A percentile compares a stretch with the other conserved stretches of the same genome.
These are phyloP conservation scores for Cercospora sp. DNA, from an alignment of 2,329 filamentous ascomycete species.

Conservation along the genomic window DNA sequence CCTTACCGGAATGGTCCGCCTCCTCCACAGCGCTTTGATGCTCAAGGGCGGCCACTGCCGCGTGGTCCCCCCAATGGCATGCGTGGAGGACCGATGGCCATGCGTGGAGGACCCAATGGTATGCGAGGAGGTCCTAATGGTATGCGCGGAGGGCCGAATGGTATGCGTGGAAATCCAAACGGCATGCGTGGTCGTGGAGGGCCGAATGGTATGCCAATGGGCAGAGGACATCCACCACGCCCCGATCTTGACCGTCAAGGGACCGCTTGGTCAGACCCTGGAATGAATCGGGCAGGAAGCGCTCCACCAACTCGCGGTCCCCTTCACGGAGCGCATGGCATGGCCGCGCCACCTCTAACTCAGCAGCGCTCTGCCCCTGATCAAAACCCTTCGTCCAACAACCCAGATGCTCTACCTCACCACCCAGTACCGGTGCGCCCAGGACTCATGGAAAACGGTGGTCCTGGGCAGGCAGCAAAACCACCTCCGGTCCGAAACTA, in stretches of 20 bases:
- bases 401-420: constrained; percentile 57
- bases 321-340: background rate
- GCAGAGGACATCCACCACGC: constrained; percentile 19
- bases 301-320: constrained; percentile 28
- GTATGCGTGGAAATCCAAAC: constrained; percentile 1
- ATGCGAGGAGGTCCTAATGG: constrained; percentile 7
- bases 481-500: constrained; percentile 58
- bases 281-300: constrained; percentile 26
- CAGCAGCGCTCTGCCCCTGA: constrained; percentile 31
- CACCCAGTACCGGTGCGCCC: constrained; percentile 56
- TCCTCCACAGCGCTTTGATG: constrained; percentile 23
- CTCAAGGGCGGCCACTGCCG: constrained; percentile 10
- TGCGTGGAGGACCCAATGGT: constrained; percentile 5
- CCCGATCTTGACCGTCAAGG: constrained; percentile 29
- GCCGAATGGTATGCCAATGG: constrained; percentile 10
- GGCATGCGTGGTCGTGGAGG: constrained; percentile 10
- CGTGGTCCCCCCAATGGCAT: constrained; percentile 13
- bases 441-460: constrained; percentile 40
- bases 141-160: constrained; percentile 10
- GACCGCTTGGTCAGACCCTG: constrained; percentile 31
- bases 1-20: constrained; percentile 32
- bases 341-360: constrained; percentile 33
- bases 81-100: constrained; percentile 7
- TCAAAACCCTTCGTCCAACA: constrained; percentile 34
- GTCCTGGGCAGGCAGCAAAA: constrained; percentile 40